Evolutionary conservation across 192 early-diverging fungal species (phyloP).

Genomic region (Coemansia sp.): DNA sequence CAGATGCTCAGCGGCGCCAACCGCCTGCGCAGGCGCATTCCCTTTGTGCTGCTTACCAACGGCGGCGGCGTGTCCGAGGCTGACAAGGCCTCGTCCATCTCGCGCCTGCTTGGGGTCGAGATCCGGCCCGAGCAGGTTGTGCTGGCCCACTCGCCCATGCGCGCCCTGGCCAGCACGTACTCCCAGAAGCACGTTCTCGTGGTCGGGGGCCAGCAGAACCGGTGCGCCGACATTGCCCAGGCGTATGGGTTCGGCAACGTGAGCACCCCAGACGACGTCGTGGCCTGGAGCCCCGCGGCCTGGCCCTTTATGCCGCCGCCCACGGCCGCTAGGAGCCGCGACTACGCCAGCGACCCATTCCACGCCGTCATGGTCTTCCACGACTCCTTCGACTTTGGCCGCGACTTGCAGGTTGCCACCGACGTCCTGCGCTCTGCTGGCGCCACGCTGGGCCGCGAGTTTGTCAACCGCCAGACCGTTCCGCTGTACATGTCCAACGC

Average conservation of each 20-base stretch:
- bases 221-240: slow-evolving; percentile 63
- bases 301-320: slow-evolving; percentile 64
- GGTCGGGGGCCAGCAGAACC: slow-evolving; percentile 63
- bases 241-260: slow-evolving; percentile 70
- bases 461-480: slow-evolving; percentile 53
- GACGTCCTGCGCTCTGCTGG: slow-evolving; percentile 66
- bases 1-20: slow-evolving; percentile 64
- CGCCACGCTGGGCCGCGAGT: slow-evolving; percentile 59
- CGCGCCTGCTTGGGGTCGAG: slow-evolving; percentile 56
- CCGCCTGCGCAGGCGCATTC: slow-evolving; percentile 53
- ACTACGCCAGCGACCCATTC: slow-evolving; percentile 55
- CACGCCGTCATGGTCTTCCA: slow-evolving; percentile 80
- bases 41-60: slow-evolving; percentile 83
- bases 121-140: slow-evolving; percentile 66
- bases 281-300: slow-evolving; percentile 59
- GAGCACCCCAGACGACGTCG: slow-evolving; percentile 66
- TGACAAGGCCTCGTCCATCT: slow-evolving; percentile 69
- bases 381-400: slow-evolving; percentile 85
- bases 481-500: slow-evolving; percentile 82
- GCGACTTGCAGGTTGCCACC: slow-evolving; percentile 76
- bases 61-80: slow-evolving; percentile 81
- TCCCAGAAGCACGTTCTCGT: slow-evolving; percentile 65
- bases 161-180: slow-evolving; percentile 59
- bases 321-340: background rate
- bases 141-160: slow-evolving; percentile 90